These are phyloP conservation scores for Circinella minor DNA, from an alignment of 371 early-diverging fungal genomes.

Conservation along the genomic window DNA sequence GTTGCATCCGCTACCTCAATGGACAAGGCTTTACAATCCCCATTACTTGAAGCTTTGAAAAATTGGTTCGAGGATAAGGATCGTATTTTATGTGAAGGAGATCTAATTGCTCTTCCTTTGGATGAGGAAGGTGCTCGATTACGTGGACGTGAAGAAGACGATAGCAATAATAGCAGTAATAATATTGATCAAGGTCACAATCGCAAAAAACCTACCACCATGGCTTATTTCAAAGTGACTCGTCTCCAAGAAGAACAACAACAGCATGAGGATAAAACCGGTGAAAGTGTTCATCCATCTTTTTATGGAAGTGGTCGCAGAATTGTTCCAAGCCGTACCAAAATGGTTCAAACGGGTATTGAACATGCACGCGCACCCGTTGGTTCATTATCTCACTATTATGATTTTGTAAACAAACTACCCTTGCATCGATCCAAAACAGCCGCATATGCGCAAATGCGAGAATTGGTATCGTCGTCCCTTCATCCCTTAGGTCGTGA, in stretches of 20 bases:
- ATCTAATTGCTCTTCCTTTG: slow-evolving; percentile 72
- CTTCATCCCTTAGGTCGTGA: slow-evolving; percentile 75
- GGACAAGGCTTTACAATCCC: slow-evolving; percentile 69
- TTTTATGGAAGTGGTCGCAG: slow-evolving; percentile 51
- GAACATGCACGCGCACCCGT: slow-evolving; percentile 66
- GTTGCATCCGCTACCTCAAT: slow-evolving; percentile 77
- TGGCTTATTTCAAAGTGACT: slow-evolving; percentile 64
- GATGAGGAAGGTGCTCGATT: slow-evolving; percentile 51
- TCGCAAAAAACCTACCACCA: slow-evolving; percentile 28
- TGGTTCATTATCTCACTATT: slow-evolving; percentile 44
- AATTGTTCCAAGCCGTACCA: slow-evolving; percentile 63
- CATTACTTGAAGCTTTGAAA: slow-evolving; percentile 66
- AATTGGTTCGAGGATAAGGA: slow-evolving; percentile 72
- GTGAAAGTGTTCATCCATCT: slow-evolving; percentile 34
- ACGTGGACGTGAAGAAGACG: slow-evolving; percentile 18
- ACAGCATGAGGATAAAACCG: not conserved
- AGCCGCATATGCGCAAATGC: slow-evolving; percentile 40
- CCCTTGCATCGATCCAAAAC: slow-evolving; percentile 37
- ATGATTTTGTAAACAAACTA: slow-evolving; percentile 34
- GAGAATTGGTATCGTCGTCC: slow-evolving; percentile 68
- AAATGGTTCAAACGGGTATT: slow-evolving; percentile 70
- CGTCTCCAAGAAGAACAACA: slow-evolving; percentile 31
- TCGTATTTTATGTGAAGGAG: slow-evolving; percentile 74
- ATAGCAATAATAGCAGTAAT: not conserved
- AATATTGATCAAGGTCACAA: slow-evolving; percentile 1